Evolutionary conservation across 495 filamentous ascomycete genomes (phyloP).

Genomic region (Xylaria venustula): DNA sequence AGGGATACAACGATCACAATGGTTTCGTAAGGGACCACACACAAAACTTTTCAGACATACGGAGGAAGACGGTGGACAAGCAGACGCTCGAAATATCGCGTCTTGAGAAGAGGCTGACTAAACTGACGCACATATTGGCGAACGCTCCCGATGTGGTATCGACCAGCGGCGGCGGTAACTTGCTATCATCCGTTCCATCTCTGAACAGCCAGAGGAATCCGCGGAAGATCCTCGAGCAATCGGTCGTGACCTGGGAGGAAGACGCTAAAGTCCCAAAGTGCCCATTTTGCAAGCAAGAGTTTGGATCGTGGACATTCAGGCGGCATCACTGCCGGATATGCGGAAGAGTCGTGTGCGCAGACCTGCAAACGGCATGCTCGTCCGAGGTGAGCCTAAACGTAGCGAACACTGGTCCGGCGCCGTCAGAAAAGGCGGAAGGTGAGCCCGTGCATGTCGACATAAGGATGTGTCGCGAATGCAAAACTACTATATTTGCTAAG

Average conservation of each 20-base stretch:
- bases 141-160: conserved; percentile 62
- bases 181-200: conserved; percentile 25
- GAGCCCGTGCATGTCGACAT: conserved; percentile 71
- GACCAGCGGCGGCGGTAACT: conserved; percentile 24
- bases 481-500: conserved; percentile 76
- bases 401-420: conserved; percentile 31
- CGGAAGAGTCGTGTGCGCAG: conserved; percentile 87
- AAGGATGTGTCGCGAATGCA: conserved; percentile 90
- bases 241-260: conserved; percentile 91
- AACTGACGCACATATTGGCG: conserved; percentile 79
- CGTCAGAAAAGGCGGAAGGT: conserved; percentile 33
- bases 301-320: conserved; percentile 82
- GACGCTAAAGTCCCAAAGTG: conserved; percentile 77
- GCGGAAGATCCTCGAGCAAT: conserved; percentile 81
- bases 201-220: conserved; percentile 54
- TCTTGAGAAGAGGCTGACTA: conserved; percentile 87
- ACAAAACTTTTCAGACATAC: conserved; percentile 60
- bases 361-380: conserved; percentile 80
- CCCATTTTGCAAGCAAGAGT: conserved; percentile 93
- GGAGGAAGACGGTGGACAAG: conserved; percentile 78
- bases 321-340: conserved; percentile 94
- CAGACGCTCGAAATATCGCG: conserved; percentile 81
- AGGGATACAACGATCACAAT: conserved; percentile 89
- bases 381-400: conserved; percentile 79
- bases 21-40: conserved; percentile 71